Conservation (phyloP, 352 stramenopile genomes). For the Globisporangium rhizosaccharum region DNA sequence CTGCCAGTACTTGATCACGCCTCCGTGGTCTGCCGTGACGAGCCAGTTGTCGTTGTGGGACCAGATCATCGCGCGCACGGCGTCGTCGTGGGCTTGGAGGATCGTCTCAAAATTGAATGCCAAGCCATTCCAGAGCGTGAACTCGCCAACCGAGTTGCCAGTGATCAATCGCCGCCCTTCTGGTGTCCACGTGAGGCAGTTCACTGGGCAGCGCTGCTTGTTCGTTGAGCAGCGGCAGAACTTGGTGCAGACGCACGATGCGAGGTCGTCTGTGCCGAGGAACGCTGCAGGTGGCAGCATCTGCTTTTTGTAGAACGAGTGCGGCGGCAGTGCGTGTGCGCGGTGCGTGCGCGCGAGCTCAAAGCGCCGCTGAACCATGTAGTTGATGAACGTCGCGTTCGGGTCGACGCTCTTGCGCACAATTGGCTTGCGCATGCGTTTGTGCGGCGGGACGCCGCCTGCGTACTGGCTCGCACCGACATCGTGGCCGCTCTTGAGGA, state of each 20-base stretch:
- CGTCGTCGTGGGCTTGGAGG: constrained; percentile 88
- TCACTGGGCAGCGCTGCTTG: constrained; percentile 90
- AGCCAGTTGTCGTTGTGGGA: constrained; percentile 90
- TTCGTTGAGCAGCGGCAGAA: constrained; percentile 88
- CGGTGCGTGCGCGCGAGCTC: constrained; percentile 39
- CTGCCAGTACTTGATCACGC: constrained; percentile 92
- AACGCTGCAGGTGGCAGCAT: constrained; percentile 73
- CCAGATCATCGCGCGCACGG: constrained; percentile 88
- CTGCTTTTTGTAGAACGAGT: constrained; percentile 83
- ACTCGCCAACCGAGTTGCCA: constrained; percentile 95
- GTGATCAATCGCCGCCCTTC: constrained; percentile 94
- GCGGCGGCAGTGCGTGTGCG: constrained; percentile 53
- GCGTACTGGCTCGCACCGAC: constrained; percentile 63
- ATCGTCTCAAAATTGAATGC: constrained; percentile 98
- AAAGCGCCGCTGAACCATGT: constrained; percentile 73
- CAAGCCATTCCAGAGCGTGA: constrained; percentile 97
- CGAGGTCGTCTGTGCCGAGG: constrained; percentile 55
- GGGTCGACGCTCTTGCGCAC: constrained; percentile 85
- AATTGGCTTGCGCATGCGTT: constrained; percentile 84
- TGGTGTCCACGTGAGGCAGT: constrained; percentile 94
- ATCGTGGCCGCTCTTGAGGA: constrained; percentile 75
- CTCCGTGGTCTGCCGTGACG: constrained; percentile 85
- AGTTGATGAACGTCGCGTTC: constrained; percentile 83
- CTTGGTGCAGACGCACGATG: constrained; percentile 80
- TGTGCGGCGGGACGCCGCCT: constrained; percentile 63